Evolutionary conservation across 139 green algal species (phyloP), one percentile per base, ranked within the genome.

Genomic region (Pedinophyceae sp.): DNA sequence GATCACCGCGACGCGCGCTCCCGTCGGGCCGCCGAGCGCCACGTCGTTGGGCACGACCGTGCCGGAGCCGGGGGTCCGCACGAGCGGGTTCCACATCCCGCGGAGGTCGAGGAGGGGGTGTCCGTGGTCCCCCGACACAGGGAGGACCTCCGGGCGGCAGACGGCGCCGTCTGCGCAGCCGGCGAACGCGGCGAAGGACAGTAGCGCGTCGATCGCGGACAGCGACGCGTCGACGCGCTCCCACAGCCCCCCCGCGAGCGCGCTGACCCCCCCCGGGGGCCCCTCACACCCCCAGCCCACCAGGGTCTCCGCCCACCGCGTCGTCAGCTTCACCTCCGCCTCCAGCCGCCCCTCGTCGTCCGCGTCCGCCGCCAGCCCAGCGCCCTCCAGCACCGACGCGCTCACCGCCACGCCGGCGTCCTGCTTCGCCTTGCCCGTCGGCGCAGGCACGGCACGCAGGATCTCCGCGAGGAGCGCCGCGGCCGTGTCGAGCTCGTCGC

Each of bases 21-120:
- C 27, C 23, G 45, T 34, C 17, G 30, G 20, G 38, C 41, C 48
- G 19, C 58, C 58, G 22, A 64, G 48, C 20, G 17, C 48, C 4
- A 64, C 27, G 48, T 64, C 58, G 29, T 64, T 64, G 16, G 58
- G 48, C 47, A 64, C 50, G 19, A 64, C 20, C 6, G 26, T 19
- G 38, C 54, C 45, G 5, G 45, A 10, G 13, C 45, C 34, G 34
- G 7, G 10, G 13, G 34, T 13, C 26, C 23, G 28, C 30, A 54
- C 5, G 43, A 81, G 50, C 45, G 79, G 77, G 58, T 80, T 69
- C 80, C 75, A 84, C 54, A 81, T 52, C 0, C 61, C 59, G 20
- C 65, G 19, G 23, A 43, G 34, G 10, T 7, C 34, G 34, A 43
- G 34, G 13, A 13, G 13, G 34, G 34, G 34, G 10, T 7, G 34